phyloP scores from a whole-genome alignment of 176 grass and related monocot species.

The Cenchrus purpureus region DNA sequence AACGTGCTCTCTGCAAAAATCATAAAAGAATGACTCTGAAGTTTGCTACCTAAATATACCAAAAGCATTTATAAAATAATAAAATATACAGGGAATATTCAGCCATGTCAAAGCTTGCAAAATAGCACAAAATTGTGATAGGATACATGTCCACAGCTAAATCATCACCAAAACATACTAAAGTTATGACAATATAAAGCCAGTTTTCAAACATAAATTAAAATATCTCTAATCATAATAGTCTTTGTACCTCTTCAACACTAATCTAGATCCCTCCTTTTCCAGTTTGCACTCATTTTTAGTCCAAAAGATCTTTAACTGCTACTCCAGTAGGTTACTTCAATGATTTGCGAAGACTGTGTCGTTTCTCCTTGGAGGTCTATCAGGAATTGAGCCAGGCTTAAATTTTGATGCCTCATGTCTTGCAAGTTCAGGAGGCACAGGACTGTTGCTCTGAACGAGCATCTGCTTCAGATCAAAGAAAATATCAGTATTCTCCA shows the following conservation, averaged over 20 bases:
- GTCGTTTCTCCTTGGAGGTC: constrained; percentile 90
- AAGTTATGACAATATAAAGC: constrained; percentile 20
- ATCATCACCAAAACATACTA: constrained; percentile 20
- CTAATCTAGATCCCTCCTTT: constrained; percentile 42
- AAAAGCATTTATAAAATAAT: constrained; percentile 25
- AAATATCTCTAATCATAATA: constrained; percentile 25
- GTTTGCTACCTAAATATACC: neutral
- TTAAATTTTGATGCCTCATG: constrained; percentile 96
- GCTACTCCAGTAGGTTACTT: constrained; percentile 10
- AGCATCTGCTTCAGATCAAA: constrained; percentile 99
- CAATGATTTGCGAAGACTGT: constrained; percentile 66
- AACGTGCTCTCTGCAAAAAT: constrained; percentile 46
- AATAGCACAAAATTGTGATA: constrained; percentile 21
- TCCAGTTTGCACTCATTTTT: neutral
- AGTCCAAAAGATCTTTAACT: neutral
- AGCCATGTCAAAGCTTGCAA: neutral
- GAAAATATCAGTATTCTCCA: constrained; percentile 82
- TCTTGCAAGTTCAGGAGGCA: constrained; percentile 94
- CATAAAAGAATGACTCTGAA: constrained; percentile 41
- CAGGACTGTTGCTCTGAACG: constrained; percentile 88
- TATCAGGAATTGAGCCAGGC: constrained; percentile 81
- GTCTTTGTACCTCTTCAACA: constrained; percentile 47
- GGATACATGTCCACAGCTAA: constrained; percentile 33
- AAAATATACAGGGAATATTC: neutral
- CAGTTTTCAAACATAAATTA: constrained; percentile 25